Percentiles rank a stretch among this genome's conserved stretches.
Evolutionary conservation across 1,284 basidiomycete species (phyloP).

Genomic region (Ustilago loliicola): DNA sequence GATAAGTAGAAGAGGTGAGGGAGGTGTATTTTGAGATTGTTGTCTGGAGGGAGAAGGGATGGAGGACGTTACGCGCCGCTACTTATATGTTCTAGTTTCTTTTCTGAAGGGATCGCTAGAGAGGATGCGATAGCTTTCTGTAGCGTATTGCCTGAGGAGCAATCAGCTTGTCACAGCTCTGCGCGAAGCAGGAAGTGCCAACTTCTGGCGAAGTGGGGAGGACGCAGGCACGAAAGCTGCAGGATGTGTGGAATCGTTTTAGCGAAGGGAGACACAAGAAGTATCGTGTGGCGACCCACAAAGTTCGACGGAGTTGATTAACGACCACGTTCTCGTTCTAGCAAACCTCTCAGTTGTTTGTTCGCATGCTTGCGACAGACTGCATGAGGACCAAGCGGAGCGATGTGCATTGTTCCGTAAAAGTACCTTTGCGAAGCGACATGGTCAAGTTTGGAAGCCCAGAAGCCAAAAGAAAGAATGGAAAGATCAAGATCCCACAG

Average conservation of each 20-base stretch:
- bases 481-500: neutral
- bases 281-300: neutral
- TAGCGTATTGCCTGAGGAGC: neutral
- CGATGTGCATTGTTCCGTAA: neutral
- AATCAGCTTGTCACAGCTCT: neutral
- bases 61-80: neutral
- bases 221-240: neutral
- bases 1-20: neutral
- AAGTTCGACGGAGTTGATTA: conserved; percentile 12
- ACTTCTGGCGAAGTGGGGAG: neutral
- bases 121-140: neutral
- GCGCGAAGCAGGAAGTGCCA: too few relatives aligned
- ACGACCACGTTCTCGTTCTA: conserved; percentile 8
- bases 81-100: neutral
- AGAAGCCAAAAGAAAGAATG: neutral
- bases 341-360: neutral
- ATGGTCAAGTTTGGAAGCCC: neutral
- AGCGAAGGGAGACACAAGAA: neutral
- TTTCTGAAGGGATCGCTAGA: neutral
- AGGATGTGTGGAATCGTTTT: neutral
- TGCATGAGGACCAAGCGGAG: neutral
- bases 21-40: neutral
- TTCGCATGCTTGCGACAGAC: neutral
- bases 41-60: neutral
- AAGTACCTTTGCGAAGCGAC: neutral